Evolutionary conservation across 2,329 filamentous ascomycete genomes (phyloP).

Genomic region (Bipolaris zeicola): DNA sequence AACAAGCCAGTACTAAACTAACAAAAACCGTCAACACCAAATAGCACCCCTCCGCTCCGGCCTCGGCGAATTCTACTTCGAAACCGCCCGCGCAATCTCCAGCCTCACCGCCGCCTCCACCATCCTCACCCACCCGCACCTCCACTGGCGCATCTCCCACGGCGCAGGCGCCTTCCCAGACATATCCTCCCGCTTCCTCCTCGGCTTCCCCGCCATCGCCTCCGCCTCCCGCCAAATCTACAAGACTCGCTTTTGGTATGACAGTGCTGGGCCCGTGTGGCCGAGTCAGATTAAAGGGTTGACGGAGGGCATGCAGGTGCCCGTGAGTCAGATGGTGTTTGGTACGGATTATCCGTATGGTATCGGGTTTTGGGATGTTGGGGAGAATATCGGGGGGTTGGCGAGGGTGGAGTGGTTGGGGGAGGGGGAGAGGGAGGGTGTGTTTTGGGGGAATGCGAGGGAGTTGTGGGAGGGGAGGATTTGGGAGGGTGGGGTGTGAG

Average conservation of each 20-base stretch:
- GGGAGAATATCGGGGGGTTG: slow-evolving; percentile 41
- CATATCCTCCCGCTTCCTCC: slow-evolving; percentile 43
- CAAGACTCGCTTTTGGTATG: slow-evolving; percentile 45
- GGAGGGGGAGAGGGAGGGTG: slow-evolving; percentile 30
- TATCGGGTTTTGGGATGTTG: slow-evolving; percentile 46
- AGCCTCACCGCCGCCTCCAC: slow-evolving; percentile 39
- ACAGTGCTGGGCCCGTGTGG: slow-evolving; percentile 47
- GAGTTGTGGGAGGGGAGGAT: slow-evolving; percentile 37
- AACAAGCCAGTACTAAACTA: neutral
- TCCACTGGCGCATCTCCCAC: slow-evolving; percentile 45
- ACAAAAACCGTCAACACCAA: neutral
- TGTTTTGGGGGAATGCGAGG: slow-evolving; percentile 37
- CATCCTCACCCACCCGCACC: slow-evolving; percentile 34
- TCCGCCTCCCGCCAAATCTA: slow-evolving; percentile 36
- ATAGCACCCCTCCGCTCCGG: slow-evolving; percentile 43
- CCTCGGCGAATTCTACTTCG: slow-evolving; percentile 47
- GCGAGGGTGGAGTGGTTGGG: slow-evolving; percentile 29
- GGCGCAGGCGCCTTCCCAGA: slow-evolving; percentile 47
- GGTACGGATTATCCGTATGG: slow-evolving; percentile 49
- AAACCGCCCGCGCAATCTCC: slow-evolving; percentile 45
- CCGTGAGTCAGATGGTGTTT: slow-evolving; percentile 42
- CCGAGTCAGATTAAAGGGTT: slow-evolving; percentile 46
- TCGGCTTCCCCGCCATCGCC: slow-evolving; percentile 36
- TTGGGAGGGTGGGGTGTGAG: neutral
- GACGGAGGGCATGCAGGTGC: slow-evolving; percentile 39